Conservation (phyloP, 305 asterid species). For the Fraxinus angustifolia region DNA sequence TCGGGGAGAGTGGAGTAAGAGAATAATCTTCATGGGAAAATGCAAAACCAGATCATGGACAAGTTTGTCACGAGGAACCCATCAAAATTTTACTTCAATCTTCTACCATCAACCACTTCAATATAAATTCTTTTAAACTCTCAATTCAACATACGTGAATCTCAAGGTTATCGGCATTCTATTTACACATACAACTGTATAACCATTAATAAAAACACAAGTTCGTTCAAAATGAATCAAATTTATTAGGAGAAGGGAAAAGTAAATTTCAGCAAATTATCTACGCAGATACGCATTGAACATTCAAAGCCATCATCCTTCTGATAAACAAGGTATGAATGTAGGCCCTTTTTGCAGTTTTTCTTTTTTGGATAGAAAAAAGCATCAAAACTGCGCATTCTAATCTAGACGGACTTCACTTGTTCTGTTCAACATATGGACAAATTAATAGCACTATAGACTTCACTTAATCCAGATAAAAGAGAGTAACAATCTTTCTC, state of each 20-base stretch:
- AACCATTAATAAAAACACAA: background rate
- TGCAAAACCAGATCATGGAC: background rate
- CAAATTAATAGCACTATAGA: conserved; percentile 13
- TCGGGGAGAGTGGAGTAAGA: background rate
- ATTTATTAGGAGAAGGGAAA: background rate
- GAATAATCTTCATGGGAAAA: background rate
- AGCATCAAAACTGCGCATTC: conserved; percentile 5
- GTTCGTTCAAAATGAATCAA: background rate
- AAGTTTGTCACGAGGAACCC: background rate
- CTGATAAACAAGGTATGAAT: conserved; percentile 14
- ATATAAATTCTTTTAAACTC: background rate
- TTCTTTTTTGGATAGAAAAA: background rate
- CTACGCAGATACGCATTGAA: background rate
- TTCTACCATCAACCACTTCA: background rate
- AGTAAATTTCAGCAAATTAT: background rate
- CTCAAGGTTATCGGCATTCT: background rate
- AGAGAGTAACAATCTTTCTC: conserved; percentile 92
- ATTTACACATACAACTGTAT: background rate
- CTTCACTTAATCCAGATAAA: conserved; percentile 68
- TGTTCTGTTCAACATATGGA: conserved; percentile 19
- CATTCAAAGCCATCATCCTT: background rate
- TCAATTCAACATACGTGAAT: background rate
- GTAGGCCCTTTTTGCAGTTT: conserved; percentile 5
- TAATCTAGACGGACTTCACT: conserved; percentile 17
- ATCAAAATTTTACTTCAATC: background rate